These are phyloP conservation scores for Corylus americana DNA, from an alignment of 306 rosid species.

Conservation along the genomic window DNA sequence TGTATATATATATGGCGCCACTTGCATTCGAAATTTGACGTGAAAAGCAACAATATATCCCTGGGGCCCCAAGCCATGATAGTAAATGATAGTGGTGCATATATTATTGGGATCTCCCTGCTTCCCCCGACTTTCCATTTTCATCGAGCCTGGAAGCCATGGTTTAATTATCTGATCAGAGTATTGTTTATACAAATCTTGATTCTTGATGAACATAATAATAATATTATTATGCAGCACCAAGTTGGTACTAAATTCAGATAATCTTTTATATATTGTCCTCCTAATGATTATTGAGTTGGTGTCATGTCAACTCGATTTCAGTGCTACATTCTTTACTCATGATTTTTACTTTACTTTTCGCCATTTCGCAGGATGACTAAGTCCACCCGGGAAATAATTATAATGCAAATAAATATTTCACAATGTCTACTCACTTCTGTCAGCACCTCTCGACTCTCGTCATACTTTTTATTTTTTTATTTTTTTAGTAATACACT, in stretches of 20 bases:
- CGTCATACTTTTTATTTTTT: no score
- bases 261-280: conserved; percentile 30
- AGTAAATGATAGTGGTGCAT: no score
- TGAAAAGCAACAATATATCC: not conserved
- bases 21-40: conserved; percentile 26
- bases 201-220: no score
- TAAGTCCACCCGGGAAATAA: not conserved
- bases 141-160: conserved; percentile 16
- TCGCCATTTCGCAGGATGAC: not conserved
- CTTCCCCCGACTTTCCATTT: not conserved
- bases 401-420: not conserved
- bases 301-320: conserved; percentile 8
- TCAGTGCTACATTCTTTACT: conserved; percentile 3
- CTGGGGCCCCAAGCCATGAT: no score
- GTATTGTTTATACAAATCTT: no score
- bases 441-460: no score
- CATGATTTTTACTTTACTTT: not conserved
- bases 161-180: not conserved
- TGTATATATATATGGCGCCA: conserved; percentile 20
- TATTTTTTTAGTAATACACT: no score
- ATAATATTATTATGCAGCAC: conserved; percentile 12
- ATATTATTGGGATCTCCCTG: no score
- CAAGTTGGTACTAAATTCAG: conserved; percentile 31
- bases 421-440: not conserved
- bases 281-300: conserved; percentile 29